phyloP scores from a whole-genome alignment of 257 asterid genomes.

The Solanum chilense region DNA sequence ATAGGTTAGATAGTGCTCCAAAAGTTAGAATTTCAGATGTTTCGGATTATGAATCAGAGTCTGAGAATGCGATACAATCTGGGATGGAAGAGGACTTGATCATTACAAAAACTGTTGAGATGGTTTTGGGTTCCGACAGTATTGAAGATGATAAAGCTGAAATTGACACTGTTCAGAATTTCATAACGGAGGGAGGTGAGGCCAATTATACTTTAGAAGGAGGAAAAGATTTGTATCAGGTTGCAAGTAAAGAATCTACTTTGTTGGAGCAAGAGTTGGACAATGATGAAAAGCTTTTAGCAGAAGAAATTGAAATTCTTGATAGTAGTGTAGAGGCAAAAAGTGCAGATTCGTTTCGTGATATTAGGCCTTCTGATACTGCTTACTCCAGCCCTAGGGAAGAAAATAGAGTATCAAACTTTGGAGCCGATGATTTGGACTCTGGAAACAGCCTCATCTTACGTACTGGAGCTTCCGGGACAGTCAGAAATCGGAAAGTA shows the following conservation, averaged over 20 bases:
- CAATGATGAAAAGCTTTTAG: conserved; percentile 4
- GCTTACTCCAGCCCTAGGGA: neutral
- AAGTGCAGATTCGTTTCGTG: conserved; percentile 12
- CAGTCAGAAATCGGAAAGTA: conserved; percentile 10
- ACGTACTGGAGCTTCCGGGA: neutral
- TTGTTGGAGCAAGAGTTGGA: neutral
- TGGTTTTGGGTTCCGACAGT: conserved; percentile 7
- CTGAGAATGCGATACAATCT: conserved; percentile 16
- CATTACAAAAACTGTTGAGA: conserved; percentile 3
- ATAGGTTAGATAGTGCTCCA: conserved; percentile 30
- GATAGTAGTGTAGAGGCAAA: conserved; percentile 8
- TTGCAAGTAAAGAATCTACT: conserved; percentile 9
- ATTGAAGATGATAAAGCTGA: conserved; percentile 16
- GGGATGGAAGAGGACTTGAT: conserved; percentile 28
- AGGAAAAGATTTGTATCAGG: conserved; percentile 4
- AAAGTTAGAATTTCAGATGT: conserved; percentile 31
- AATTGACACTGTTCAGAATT: conserved; percentile 6
- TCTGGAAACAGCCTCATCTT: neutral
- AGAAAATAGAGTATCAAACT: neutral
- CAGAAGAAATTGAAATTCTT: conserved; percentile 16
- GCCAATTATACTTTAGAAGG: conserved; percentile 12
- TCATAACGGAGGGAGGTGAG: conserved; percentile 7
- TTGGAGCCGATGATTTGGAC: conserved; percentile 3
- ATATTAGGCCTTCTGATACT: conserved; percentile 6
- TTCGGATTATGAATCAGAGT: conserved; percentile 22